Conservation (phyloP, 2,329 filamentous ascomycete species). For the Pseudopithomyces chartarum region DNA sequence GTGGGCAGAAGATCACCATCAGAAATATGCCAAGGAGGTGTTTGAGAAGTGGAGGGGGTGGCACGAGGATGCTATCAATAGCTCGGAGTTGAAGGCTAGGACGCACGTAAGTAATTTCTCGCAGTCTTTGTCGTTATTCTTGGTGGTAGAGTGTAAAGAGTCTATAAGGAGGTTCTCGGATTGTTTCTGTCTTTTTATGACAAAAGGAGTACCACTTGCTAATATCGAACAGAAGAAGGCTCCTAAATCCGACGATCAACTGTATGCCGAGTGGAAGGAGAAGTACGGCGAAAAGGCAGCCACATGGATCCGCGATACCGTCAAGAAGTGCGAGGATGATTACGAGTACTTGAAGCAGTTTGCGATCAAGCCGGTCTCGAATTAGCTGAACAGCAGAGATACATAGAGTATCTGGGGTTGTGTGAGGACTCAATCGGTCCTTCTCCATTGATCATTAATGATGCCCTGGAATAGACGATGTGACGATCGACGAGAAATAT, state of each 20-base stretch:
- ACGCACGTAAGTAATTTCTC: constrained; percentile 56
- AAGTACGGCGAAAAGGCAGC: constrained; percentile 76
- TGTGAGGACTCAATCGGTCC: too few relatives aligned
- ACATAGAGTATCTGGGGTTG: too few relatives aligned
- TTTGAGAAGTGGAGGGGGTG: constrained; percentile 99
- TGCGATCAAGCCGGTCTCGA: constrained; percentile 58
- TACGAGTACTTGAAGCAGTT: constrained; percentile 86
- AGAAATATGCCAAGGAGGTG: constrained; percentile 68
- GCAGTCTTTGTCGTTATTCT: background rate
- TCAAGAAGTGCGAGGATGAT: constrained; percentile 72
- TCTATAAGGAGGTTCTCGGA: too few relatives aligned
- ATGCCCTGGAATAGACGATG: too few relatives aligned
- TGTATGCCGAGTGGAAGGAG: constrained; percentile 72
- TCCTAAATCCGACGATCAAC: constrained; percentile 66
- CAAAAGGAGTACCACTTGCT: background rate
- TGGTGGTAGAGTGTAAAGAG: too few relatives aligned
- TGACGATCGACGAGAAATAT: too few relatives aligned
- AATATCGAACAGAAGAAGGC: constrained; percentile 58
- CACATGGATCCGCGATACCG: constrained; percentile 70
- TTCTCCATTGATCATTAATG: too few relatives aligned
- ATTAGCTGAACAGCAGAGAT: constrained; percentile 14
- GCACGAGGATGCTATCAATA: constrained; percentile 91
- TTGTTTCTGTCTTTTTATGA: too few relatives aligned
- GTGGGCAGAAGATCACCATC: constrained; percentile 79
- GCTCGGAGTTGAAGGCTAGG: constrained; percentile 74